A percentile compares a stretch with the other conserved stretches of the same genome.
Conservation (phyloP, 345 rosid genomes). For the Brassica incana region DNA sequence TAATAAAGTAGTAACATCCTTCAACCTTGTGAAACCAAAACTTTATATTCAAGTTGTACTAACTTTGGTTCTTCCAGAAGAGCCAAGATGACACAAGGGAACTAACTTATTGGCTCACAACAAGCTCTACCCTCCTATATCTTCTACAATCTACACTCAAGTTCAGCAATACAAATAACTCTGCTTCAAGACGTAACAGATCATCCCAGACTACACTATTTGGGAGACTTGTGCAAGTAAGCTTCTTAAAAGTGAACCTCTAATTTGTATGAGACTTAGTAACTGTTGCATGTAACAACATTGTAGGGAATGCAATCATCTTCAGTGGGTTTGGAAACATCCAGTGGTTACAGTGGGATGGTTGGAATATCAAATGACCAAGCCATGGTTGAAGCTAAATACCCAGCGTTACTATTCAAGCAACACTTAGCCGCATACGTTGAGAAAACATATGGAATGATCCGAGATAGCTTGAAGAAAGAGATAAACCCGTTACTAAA, state of each 20-base stretch:
- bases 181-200: conserved; percentile 46
- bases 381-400: conserved; percentile 65
- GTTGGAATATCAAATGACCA: conserved; percentile 47
- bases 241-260: conserved; percentile 28
- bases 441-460: conserved; percentile 69
- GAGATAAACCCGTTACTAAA: conserved; percentile 57
- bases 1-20: conserved; percentile 15
- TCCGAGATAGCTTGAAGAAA: conserved; percentile 64
- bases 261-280: background rate
- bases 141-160: conserved; percentile 62
- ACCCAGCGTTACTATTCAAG: conserved; percentile 69
- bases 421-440: conserved; percentile 72
- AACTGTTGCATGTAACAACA: conserved; percentile 13
- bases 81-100: conserved; percentile 51
- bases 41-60: conserved; percentile 15
- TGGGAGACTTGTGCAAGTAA: conserved; percentile 53
- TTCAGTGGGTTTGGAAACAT: conserved; percentile 47
- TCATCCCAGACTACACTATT: conserved; percentile 47
- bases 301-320: conserved; percentile 51
- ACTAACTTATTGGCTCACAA: conserved; percentile 67
- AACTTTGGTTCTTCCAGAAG: conserved; percentile 31
- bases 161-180: conserved; percentile 49
- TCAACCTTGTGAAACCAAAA: background rate
- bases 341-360: conserved; percentile 66
- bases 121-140: conserved; percentile 60